Percentiles rank a stretch among this genome's conserved stretches.
Evolutionary conservation across 169 alveolate species (phyloP).

Genomic region (Cytauxzoon felis): DNA sequence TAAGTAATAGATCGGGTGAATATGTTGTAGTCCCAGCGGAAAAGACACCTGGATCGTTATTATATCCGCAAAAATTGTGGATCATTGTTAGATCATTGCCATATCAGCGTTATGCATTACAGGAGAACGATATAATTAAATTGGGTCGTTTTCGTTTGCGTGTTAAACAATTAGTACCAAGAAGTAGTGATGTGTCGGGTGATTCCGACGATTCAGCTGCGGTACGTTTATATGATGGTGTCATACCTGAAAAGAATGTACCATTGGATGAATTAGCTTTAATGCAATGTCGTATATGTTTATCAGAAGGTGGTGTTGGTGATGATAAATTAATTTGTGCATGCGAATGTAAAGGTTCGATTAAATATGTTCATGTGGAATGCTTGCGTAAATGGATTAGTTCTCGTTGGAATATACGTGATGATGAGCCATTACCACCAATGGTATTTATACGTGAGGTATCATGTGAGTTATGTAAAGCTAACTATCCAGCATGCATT

Average conservation of each 20-base stretch:
- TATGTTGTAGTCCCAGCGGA: constrained; percentile 74
- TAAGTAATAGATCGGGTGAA: constrained; percentile 24
- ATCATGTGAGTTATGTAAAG: constrained; percentile 82
- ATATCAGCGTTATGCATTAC: constrained; percentile 76
- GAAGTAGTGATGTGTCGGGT: no score
- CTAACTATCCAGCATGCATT: constrained; percentile 75
- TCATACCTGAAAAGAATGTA: constrained; percentile 29
- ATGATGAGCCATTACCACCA: constrained; percentile 47
- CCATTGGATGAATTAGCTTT: constrained; percentile 26
- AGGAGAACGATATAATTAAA: constrained; percentile 88
- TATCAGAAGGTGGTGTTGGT: constrained; percentile 84
- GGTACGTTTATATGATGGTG: constrained; percentile 15
- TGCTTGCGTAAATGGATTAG: constrained; percentile 93
- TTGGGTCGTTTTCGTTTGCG: constrained; percentile 89
- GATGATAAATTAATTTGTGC: constrained; percentile 86
- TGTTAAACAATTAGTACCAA: constrained; percentile 80
- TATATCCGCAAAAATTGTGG: constrained; percentile 84
- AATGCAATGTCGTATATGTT: constrained; percentile 89
- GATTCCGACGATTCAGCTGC: not conserved
- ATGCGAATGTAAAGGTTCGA: constrained; percentile 90
- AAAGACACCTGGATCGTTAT: constrained; percentile 24
- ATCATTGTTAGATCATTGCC: constrained; percentile 84
- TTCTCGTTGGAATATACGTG: constrained; percentile 80
- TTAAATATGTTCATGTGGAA: constrained; percentile 89
- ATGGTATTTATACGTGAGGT: constrained; percentile 73